Evolutionary conservation across 2,329 filamentous ascomycete species (phyloP).

Genomic region (Epichloe uncinata): DNA sequence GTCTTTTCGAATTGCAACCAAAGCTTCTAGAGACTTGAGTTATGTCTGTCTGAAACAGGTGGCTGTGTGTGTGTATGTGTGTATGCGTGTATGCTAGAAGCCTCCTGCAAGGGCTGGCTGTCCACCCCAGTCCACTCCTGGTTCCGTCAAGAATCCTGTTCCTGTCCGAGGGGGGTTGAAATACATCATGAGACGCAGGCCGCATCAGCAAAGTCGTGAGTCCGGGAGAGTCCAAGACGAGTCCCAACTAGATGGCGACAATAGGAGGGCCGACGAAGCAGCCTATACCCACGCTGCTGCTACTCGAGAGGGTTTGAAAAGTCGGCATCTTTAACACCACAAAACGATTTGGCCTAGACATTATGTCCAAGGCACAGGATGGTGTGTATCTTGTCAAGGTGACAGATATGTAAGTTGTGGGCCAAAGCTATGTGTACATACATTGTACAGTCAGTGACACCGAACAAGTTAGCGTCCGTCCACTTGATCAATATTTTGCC

Average conservation of each 20-base stretch:
- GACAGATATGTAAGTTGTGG: neutral
- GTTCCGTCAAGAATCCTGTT: slow-evolving; percentile 4
- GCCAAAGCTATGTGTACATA: neutral
- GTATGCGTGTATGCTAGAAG: slow-evolving; percentile 1
- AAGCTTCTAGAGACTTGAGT: slow-evolving; percentile 5
- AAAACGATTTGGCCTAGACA: too few species aligned
- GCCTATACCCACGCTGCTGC: neutral
- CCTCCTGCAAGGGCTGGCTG: slow-evolving; percentile 1
- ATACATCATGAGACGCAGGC: slow-evolving; percentile 9
- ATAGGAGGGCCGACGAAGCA: neutral
- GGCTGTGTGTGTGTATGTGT: slow-evolving; percentile 4
- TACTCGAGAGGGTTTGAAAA: neutral
- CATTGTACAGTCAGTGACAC: neutral
- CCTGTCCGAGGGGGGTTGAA: slow-evolving; percentile 3
- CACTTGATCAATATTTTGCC: neutral
- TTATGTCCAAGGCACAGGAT: too few species aligned
- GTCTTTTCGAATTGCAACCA: slow-evolving; percentile 5
- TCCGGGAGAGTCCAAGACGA: neutral
- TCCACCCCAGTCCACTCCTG: slow-evolving; percentile 1
- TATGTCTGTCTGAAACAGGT: slow-evolving; percentile 11
- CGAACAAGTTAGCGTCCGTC: neutral
- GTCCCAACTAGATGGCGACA: neutral
- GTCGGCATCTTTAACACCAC: too few species aligned
- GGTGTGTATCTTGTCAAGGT: too few species aligned
- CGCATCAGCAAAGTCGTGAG: slow-evolving; percentile 8